Base-by-base conservation (phyloP, 1,284 basidiomycete species). In the Ceratobasidium papillatum region DNA sequence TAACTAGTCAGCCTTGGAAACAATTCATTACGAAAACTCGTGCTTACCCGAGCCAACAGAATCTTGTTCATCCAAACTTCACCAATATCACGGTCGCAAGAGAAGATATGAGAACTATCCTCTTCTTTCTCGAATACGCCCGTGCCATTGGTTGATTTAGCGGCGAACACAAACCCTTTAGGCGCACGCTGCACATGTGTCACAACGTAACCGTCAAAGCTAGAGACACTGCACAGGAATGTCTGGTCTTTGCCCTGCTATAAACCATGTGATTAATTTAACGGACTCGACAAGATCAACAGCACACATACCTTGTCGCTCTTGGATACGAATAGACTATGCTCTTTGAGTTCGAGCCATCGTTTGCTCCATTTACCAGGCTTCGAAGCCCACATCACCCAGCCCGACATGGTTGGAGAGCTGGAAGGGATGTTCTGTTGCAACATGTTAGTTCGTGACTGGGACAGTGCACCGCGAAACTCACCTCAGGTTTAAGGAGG, bases 311-410 rank as follows among this genome's bases (percentile, higher is more conserved):
- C 94, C 81, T 89, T 91, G 74, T 96, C 93, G 32, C 93, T 91
- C 83, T 96, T 97, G 34, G 92, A 91, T 41, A 96, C 80, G 86
- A 90, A 96, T 62, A 97, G 81, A 74, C 89, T 88, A 77, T 95
- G 94, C 79, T 95, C 94, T 52, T 91, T 87, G 34, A 96, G 87
- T 79, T 92, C 89, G 79, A 97, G 85, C 88, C 90, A 96, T 34
- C 94, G 88, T 82, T 96, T 97, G 75, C 85, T 90, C 95, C 95
- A 98, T 82, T 96, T 96, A 49, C 94, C 94, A 75, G 91, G 89
- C 83, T 95, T 96, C 69, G 85, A 86, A 84, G 96, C 93, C 86
- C 90, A 91, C 81, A 96, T 92, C 19, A 96, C 88, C 81, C 90
- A 95, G 4, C 90, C 90, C 54, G 89, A 86, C 79, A 87, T 85